Percentiles rank a stretch among this genome's conserved stretches.
phyloP scores from a whole-genome alignment of 176 grass and related monocot species.

The Elymus sibiricus region DNA sequence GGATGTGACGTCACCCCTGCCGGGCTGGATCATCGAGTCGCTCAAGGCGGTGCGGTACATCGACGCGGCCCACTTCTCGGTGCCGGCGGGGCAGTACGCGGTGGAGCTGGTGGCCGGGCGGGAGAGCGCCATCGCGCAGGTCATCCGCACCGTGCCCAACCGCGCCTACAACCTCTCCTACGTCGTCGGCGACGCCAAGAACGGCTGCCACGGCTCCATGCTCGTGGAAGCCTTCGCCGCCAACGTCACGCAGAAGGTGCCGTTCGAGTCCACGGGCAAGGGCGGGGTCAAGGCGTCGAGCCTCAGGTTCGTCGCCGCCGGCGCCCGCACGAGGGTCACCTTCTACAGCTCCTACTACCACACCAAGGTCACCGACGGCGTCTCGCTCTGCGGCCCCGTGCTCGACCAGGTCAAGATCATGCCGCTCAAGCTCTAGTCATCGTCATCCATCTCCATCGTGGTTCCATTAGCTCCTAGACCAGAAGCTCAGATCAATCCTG shows the following conservation, averaged over 20 bases:
- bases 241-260: constrained; percentile 77
- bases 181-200: constrained; percentile 75
- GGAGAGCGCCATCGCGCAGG: constrained; percentile 95
- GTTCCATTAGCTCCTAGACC: background rate
- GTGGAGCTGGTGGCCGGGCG: constrained; percentile 92
- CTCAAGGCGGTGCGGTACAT: constrained; percentile 96
- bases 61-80: constrained; percentile 75
- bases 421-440: constrained; percentile 47
- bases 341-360: constrained; percentile 99
- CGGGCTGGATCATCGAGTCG: constrained; percentile 96
- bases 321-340: constrained; percentile 61
- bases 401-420: constrained; percentile 78
- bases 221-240: constrained; percentile 85
- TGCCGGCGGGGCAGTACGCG: constrained; percentile 66
- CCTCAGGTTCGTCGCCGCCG: constrained; percentile 56
- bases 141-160: constrained; percentile 70
- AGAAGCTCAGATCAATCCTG: background rate
- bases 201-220: constrained; percentile 93
- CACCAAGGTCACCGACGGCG: constrained; percentile 57
- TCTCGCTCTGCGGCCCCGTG: constrained; percentile 86
- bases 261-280: constrained; percentile 60
- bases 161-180: constrained; percentile 81
- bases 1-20: constrained; percentile 77
- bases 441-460: background rate
- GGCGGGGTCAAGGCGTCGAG: constrained; percentile 42